Evolutionary conservation across 805 yeast species (phyloP).

Genomic region (Lachancea cidri): DNA sequence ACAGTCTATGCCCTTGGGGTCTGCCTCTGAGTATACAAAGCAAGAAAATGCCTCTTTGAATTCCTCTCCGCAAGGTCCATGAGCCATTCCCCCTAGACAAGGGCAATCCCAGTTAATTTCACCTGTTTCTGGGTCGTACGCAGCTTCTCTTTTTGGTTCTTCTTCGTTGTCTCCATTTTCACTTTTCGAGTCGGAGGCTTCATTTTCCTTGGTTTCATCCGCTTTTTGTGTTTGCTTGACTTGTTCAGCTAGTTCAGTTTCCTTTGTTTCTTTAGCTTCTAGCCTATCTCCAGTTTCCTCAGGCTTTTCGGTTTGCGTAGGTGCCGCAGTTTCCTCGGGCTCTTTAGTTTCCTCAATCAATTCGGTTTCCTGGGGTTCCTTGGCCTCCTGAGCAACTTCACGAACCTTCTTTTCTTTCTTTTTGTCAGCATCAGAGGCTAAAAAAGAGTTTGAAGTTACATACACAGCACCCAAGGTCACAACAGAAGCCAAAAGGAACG

Average conservation of each 20-base stretch:
- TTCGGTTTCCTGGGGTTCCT: no score
- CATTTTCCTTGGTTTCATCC: constrained; percentile 2
- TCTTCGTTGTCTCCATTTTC: constrained; percentile 17
- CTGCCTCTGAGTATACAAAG: constrained; percentile 87
- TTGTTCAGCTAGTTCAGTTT: background rate
- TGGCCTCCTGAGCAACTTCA: background rate
- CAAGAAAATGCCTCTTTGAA: constrained; percentile 93
- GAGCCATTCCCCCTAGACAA: constrained; percentile 98
- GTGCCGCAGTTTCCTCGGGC: background rate
- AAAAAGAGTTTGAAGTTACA: background rate
- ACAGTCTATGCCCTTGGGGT: constrained; percentile 96
- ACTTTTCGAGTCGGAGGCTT: background rate
- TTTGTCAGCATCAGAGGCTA: background rate
- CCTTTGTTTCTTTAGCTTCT: background rate
- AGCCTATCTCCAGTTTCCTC: background rate
- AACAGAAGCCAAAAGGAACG: background rate
- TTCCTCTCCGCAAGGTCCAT: constrained; percentile 97
- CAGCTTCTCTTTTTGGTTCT: constrained; percentile 50
- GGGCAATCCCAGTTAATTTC: constrained; percentile 99
- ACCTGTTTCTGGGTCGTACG: constrained; percentile 94
- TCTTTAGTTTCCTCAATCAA: background rate
- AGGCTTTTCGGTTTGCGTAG: background rate
- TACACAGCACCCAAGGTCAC: background rate
- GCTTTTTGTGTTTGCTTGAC: constrained; percentile 1
- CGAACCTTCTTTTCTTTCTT: background rate